Base-by-base conservation (phyloP, 495 filamentous ascomycete species). In the Cercophora scortea region DNA sequence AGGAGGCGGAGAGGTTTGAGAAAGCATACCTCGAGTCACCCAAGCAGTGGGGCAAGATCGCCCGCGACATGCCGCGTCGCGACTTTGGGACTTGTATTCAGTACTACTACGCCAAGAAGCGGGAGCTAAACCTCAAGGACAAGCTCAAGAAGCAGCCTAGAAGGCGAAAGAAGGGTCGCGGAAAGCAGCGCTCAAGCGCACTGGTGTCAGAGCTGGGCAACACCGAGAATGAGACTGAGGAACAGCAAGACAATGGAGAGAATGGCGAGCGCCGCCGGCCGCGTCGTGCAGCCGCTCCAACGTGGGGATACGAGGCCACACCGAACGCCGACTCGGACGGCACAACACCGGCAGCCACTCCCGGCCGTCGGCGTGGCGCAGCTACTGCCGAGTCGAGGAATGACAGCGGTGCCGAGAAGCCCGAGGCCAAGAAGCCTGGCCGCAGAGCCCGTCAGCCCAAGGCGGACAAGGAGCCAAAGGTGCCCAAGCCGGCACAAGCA, bases 101-200 rank as follows among this genome's bases (percentile, higher is more conserved):
- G 57, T 94, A 97, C 66, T 97, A 98, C 66, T 98, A 98, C 67
- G 79, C 90, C 55, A 95, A 87, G 51, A 98, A 98, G 68, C 83
- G 87, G 60, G 79, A 83, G 52, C 82, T 83, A 19, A 89, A 89
- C 52, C 92, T 96, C 60, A 94, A 95, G 68, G 86, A 88, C 36
- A 88, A 87, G 63, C 71, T 88, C 32, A 91, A 82, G 69, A 85
- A 83, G 52, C 81, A 83, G 68, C 84, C 81, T 32, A 84, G 79
- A 46, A 81, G 79, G 50, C 75, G 82, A 38, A 81, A 77, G 51
- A 79, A 72, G 59, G 73, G 76, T 25, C 74, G 76, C 38, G 71
- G 69, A 16, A 83, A 87, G 46, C 83, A 85, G 40, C 82, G 85
- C 56, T 85, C 88, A 10, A 90, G 83, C 59, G 85, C 84, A 8